A percentile compares a stretch with the other conserved stretches of the same genome.
These are phyloP conservation scores for Phytophthora boehmeriae DNA, from an alignment of 352 stramenopile species.

Conservation along the genomic window DNA sequence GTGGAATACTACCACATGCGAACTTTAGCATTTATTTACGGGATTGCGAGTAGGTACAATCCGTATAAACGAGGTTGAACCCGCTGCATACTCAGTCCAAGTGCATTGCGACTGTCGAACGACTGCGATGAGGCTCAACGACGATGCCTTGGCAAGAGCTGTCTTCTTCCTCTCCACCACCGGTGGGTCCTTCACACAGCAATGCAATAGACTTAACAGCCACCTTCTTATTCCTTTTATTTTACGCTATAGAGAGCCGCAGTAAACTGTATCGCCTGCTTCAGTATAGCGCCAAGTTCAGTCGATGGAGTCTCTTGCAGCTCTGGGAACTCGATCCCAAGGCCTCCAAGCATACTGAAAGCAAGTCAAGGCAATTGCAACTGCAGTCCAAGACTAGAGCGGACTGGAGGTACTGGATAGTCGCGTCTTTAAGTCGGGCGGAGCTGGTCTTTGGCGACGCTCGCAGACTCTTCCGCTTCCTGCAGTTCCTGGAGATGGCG, in stretches of 20 bases:
- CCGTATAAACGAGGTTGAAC: too few relatives aligned
- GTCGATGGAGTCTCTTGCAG: constrained; percentile 49
- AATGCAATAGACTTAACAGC: too few relatives aligned
- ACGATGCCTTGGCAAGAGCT: constrained; percentile 43
- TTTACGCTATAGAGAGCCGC: constrained; percentile 44
- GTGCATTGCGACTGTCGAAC: constrained; percentile 5
- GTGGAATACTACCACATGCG: too few relatives aligned
- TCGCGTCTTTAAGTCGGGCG: constrained; percentile 36
- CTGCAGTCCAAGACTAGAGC: background rate
- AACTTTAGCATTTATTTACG: background rate
- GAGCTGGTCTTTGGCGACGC: constrained; percentile 60
- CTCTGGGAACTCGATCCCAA: constrained; percentile 22
- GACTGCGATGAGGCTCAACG: constrained; percentile 19
- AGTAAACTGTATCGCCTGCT: constrained; percentile 68
- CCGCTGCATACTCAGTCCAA: too few relatives aligned
- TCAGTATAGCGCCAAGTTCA: constrained; percentile 67
- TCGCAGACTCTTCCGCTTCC: constrained; percentile 63
- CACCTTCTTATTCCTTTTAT: too few relatives aligned
- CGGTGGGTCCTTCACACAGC: constrained; percentile 26
- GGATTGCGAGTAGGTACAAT: too few relatives aligned
- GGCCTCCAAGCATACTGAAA: background rate
- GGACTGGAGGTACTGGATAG: constrained; percentile 25
- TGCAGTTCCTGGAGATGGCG: constrained; percentile 73
- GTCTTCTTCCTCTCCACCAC: constrained; percentile 62
- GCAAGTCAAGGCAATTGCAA: background rate